These are phyloP conservation scores for Phlebiopsis flavidoalba DNA, from an alignment of 768 basidiomycete genomes.

Conservation along the genomic window DNA sequence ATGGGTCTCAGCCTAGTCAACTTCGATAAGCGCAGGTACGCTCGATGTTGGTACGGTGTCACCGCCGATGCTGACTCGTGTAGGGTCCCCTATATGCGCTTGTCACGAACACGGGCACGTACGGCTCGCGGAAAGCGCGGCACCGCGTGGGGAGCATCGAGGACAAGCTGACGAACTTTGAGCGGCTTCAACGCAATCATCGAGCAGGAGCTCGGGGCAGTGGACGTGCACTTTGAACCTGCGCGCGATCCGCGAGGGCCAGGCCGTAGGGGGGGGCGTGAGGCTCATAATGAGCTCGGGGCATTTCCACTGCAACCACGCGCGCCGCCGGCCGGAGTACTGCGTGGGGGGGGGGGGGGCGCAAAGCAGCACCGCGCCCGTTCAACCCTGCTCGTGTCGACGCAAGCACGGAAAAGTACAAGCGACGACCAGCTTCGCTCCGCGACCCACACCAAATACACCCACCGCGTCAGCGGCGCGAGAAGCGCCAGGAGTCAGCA, in stretches of 20 bases:
- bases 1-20: constrained; percentile 63
- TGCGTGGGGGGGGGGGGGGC: too few species aligned
- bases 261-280: too few species aligned
- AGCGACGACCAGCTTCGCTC: constrained; percentile 67
- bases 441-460: too few species aligned
- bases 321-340: constrained; percentile 41
- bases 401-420: constrained; percentile 80
- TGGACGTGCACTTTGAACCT: constrained; percentile 59
- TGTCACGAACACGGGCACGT: constrained; percentile 41
- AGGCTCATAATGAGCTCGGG: too few species aligned
- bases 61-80: not conserved
- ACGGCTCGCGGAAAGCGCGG: constrained; percentile 32
- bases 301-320: too few species aligned
- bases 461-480: constrained; percentile 63
- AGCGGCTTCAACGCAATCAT: constrained; percentile 73
- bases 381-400: constrained; percentile 59
- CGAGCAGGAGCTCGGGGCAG: constrained; percentile 67
- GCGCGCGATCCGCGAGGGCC: constrained; percentile 70
- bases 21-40: constrained; percentile 78
- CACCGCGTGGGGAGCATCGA: constrained; percentile 52
- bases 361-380: constrained; percentile 52
- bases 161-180: constrained; percentile 70
- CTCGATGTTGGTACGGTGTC: not conserved
- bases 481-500: constrained; percentile 74
- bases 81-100: constrained; percentile 68